Base-by-base conservation (phyloP, 768 basidiomycete genomes). In the Collybiopsis confluens region DNA sequence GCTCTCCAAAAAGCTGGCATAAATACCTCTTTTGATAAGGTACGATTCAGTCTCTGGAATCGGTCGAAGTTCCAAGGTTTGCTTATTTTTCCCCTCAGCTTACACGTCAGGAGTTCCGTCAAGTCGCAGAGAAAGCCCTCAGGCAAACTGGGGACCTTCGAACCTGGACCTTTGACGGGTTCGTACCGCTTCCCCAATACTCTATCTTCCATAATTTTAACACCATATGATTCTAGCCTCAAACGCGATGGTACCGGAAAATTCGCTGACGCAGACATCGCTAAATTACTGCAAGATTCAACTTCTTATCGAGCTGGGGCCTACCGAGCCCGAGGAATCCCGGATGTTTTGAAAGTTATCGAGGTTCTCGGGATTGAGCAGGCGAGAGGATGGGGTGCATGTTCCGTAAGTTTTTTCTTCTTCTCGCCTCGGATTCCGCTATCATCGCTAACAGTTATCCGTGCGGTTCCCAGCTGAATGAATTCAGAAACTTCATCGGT, bases 301-400 rank as follows among this genome's bases (percentile, higher is more conserved):
- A 82, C 77, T 1, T 71, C 73, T 52, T 64, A 55, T 28, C 67
- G 73, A 7, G 80, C 80, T 10, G 73, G 75, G 7, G 68, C 76
- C 13, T 80, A 73, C 64, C 63, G 77, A 26, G 80, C 74, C 18
- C 73, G 75, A 2, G 75, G 77, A 3, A 76, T 76, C 0, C 79
- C 81, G 0, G 63, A 61, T 2, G 73, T 71, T 3, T 61, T 84
- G 57, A 65, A 78, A 13, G 62, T 81, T 41, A 70, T 83, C 24
- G 83, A 85, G 61, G 75, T 82, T 15, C 66, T 83, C 68, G 77
- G 76, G 1, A 83, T 85, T 37, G 64, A 71, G 44, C 81, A 82
- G 64, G 73, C 77, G 2, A 65, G 83, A 41, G 57, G 57, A 4
- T 84, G 82, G 82, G 82, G 82, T 28, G 72, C 76, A 1, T 79